phyloP scores from a whole-genome alignment of 2,329 filamentous ascomycete species.

The Rutstroemia sp. region DNA sequence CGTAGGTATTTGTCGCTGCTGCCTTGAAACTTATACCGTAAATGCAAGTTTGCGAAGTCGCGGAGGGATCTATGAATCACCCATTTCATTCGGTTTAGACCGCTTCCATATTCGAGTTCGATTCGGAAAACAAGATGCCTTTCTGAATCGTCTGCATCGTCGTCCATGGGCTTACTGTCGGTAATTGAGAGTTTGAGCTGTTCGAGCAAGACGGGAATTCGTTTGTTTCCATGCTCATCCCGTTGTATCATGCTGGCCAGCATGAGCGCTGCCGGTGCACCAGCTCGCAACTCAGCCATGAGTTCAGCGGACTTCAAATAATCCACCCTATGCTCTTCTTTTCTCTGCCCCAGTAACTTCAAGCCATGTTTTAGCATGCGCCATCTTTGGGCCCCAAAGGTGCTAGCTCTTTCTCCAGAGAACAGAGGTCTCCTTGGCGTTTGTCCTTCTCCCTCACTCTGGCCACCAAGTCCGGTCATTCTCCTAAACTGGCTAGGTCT shows the following conservation, averaged over 20 bases:
- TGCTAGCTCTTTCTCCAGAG: constrained; percentile 59
- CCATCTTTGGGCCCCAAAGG: constrained; percentile 79
- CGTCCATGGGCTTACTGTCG: constrained; percentile 66
- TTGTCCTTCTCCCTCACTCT: constrained; percentile 57
- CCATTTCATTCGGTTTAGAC: constrained; percentile 95
- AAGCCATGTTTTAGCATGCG: constrained; percentile 85
- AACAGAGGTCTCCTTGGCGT: constrained; percentile 51
- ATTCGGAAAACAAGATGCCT: constrained; percentile 84
- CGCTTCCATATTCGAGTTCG: constrained; percentile 92
- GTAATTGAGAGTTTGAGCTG: constrained; percentile 85
- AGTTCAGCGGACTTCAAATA: constrained; percentile 93
- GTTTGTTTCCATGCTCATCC: constrained; percentile 90
- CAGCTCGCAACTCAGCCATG: constrained; percentile 89
- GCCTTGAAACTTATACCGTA: constrained; percentile 84
- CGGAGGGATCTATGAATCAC: constrained; percentile 77
- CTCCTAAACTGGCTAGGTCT: constrained; percentile 58
- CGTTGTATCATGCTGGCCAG: constrained; percentile 96
- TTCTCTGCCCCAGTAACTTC: constrained; percentile 70
- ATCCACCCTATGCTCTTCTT: constrained; percentile 78
- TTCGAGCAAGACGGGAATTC: constrained; percentile 89
- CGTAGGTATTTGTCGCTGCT: constrained; percentile 74
- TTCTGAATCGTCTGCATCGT: constrained; percentile 38
- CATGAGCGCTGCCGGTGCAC: constrained; percentile 87
- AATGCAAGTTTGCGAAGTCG: constrained; percentile 88
- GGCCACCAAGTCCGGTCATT: constrained; percentile 52